Base-by-base conservation (phyloP, 1,284 basidiomycete species). In the Xanthoconium separans region DNA sequence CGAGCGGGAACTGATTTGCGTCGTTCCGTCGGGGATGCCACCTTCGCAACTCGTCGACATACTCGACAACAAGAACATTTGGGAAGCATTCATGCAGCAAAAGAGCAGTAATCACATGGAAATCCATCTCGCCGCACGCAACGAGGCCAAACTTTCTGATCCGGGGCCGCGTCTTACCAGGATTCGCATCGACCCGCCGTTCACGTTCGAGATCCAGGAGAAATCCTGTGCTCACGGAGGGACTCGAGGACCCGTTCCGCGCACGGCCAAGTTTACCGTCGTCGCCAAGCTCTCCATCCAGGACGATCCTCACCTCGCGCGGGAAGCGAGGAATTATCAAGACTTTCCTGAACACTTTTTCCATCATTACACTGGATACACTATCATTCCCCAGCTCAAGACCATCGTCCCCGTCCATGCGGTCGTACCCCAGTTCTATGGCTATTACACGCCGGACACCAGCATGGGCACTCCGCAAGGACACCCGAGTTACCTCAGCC, bases 381-480 rank as follows among this genome's bases (percentile, higher is more conserved):
- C 43, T n/a, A n/a, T 69, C 44, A 34, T 71, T 0, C 10, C 30
- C 5, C 70, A 69, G n/a, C 37, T 68, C 6, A 47, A 58, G 15
- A 43, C 63, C 34, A 48, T 68, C 16, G 70, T 75, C 1, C 73
- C 70, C 1, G 64, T 72, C 18, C 47, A 60, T 2, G 74, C 73
- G 0, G 48, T 75, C 36, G 68, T 71, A 0, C 75, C 74, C n/a
- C n/a, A n/a, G n/a, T n/a, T n/a, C n/a, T n/a, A n/a, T n/a, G n/a
- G n/a, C n/a, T n/a, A n/a, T n/a, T n/a, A n/a, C n/a, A n/a, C n/a
- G n/a, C n/a, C n/a, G n/a, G n/a, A 2, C 73, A 75, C 50, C 75
- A 73, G 50, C 75, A 74, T 41, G 75, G 75, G 8, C 73, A 66
- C 51, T 76, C 76, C 44, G 47, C 6, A 2, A 12, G 29, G 29